These are phyloP conservation scores for Botryotinia calthae DNA, from an alignment of 2,329 filamentous ascomycete genomes.

Conservation along the genomic window DNA sequence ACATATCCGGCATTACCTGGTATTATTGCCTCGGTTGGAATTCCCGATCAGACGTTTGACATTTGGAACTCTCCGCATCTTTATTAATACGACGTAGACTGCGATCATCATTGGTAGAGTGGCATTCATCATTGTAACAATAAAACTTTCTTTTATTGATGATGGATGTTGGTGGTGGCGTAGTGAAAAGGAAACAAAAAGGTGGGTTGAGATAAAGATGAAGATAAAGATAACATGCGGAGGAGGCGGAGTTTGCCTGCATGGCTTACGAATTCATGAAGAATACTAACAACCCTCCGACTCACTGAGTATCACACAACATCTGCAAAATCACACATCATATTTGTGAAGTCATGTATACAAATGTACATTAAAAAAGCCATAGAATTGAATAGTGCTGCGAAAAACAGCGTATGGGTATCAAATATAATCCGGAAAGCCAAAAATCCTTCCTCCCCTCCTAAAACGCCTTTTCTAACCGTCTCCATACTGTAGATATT, in stretches of 20 bases:
- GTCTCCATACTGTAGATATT: not conserved
- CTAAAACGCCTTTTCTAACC: conserved; percentile 7
- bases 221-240: not conserved
- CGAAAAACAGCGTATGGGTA: conserved; percentile 12
- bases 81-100: not conserved
- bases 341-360: not conserved
- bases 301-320: not conserved
- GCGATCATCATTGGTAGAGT: not conserved
- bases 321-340: not conserved
- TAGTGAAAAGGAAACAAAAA: not conserved
- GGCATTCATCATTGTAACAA: not conserved
- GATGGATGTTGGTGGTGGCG: not conserved
- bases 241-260: not conserved
- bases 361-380: not conserved
- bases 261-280: not conserved
- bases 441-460: not conserved
- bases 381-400: conserved; percentile 10
- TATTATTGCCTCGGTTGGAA: not conserved
- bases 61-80: not conserved
- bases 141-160: not conserved
- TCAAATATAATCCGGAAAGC: conserved; percentile 18
- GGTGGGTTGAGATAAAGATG: not conserved
- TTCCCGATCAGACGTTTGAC: not conserved
- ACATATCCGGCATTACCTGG: not conserved
- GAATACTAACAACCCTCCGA: not conserved